Evolutionary conservation across 192 early-diverging fungal genomes (phyloP), one percentile per base, ranked within the genome.

Genomic region (Backusella sp.): DNA sequence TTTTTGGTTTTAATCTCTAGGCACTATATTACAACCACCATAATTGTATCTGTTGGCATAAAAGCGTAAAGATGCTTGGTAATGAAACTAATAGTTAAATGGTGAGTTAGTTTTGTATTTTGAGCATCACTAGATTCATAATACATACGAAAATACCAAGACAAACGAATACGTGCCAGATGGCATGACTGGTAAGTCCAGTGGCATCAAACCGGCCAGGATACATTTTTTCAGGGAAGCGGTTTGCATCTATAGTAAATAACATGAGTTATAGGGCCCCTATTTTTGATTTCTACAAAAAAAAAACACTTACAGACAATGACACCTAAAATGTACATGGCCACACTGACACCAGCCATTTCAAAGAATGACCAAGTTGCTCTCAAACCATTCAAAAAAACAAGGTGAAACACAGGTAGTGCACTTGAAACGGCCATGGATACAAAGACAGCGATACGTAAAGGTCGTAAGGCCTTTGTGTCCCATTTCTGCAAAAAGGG

Each of bases 111-210:
- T 68, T 9, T 65, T 11, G 14, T 73, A 19, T 23, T 6, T 32
- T 28, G 35, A 26, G 12, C 1, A 32, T 32, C 35, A 46, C 8
- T 6, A 59, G 21, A 36, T 46, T 32, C 21, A 35, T 32, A 39
- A 41, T 9, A 77, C 80, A 73, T 74, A 81, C 80, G 66, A 84
- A 91, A 62, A 91, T 91, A 8, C 90, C 90, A 3, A 86, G 80
- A 28, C 88, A 87, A 21, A 91, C 90, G 77, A 83, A 86, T 19
- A 89, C 79, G 71, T 91, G 90, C 90, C 90, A 91, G 52, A 88
- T 73, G 34, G 88, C 86, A 79, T 91, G 90, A 62, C 86, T 88
- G 52, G 87, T 85, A 73, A 83, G 67, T 41, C 90, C 90, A 72
- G 82, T 80, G 39, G 77, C 75, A 73, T 91, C 90, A 84, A 90